These are phyloP conservation scores for Closterium sp. DNA, from an alignment of 139 green algal species.

Conservation along the genomic window DNA sequence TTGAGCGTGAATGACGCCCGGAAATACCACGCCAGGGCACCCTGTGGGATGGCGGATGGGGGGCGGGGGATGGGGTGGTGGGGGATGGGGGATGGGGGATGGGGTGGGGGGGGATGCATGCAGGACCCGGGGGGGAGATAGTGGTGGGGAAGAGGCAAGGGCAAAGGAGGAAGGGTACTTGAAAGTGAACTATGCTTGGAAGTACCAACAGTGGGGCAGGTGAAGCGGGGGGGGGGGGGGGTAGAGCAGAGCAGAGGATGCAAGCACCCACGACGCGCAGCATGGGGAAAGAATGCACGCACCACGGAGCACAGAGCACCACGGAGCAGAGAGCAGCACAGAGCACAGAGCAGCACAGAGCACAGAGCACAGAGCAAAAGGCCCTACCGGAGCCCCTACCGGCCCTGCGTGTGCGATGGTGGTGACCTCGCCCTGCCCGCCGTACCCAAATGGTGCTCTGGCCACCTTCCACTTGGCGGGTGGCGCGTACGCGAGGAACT, in stretches of 20 bases:
- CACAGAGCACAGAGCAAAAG: not conserved
- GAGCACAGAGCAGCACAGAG: no score
- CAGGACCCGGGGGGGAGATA: not conserved
- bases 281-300: no score
- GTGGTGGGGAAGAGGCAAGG: no score
- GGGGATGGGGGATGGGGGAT: not conserved
- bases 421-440: not conserved
- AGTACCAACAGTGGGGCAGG: no score
- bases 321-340: no score
- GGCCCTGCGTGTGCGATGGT: not conserved
- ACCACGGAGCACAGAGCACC: no score
- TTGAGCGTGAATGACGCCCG: conserved; percentile 3
- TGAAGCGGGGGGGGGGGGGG: not conserved
- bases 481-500: not conserved
- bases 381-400: conserved; percentile 3
- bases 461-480: not conserved
- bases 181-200: no score
- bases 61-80: not conserved
- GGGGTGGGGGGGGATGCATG: not conserved
- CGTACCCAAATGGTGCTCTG: not conserved
- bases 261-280: no score
- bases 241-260: no score
- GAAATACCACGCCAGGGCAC: conserved; percentile 20
- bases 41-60: conserved; percentile 7
- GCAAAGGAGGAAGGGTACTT: no score